Evolutionary conservation across 2,329 filamentous ascomycete species (phyloP), one percentile per base, ranked within the genome.

Genomic region (Cordyceps pruinosa): DNA sequence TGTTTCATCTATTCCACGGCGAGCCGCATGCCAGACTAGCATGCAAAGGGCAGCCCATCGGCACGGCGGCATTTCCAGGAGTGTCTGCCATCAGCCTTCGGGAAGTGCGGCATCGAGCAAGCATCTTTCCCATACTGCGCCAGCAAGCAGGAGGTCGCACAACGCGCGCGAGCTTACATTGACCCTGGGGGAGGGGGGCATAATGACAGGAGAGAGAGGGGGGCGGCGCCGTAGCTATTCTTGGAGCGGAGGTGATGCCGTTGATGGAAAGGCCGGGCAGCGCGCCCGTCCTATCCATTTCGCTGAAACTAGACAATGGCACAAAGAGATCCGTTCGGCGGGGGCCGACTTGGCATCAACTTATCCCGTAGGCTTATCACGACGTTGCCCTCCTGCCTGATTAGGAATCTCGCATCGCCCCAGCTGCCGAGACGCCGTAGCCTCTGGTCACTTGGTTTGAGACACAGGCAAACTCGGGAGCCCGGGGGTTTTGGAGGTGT

Each of bases 281-380:
- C 23, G 37, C 15, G 12, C 21, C n/a, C n/a, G n/a, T 26, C 19
- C 32, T 12, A 17, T 50, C 12, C n/a, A 23, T 37, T 34, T 21
- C 15, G 26, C 26, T 19, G 17, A 50, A 50, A 25, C 13, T 12
- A 26, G n/a, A 23, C 34, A 26, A 21, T 50, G 32, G 32, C 32
- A 26, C 25, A 19, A n/a, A 12, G 13, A 26, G 47, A 50, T 50
- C 47, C 28, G 34, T 39, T 34, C 47, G 47, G 47, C 32, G 47
- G 47, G 47, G 47, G 23, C 32, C 47, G 47, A 39, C 47, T 50
- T 50, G 47, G 47, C 47, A 50, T 37, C 32, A 50, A 26, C 30
- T 26, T n/a, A n/a, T n/a, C n/a, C n/a, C n/a, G n/a, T n/a, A 25
- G 30, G 47, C 47, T 50, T 39, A 50, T 50, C 47, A 50, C 5